Evolutionary conservation across 257 asterid species (phyloP).

Genomic region (Solanum verrucosum): DNA sequence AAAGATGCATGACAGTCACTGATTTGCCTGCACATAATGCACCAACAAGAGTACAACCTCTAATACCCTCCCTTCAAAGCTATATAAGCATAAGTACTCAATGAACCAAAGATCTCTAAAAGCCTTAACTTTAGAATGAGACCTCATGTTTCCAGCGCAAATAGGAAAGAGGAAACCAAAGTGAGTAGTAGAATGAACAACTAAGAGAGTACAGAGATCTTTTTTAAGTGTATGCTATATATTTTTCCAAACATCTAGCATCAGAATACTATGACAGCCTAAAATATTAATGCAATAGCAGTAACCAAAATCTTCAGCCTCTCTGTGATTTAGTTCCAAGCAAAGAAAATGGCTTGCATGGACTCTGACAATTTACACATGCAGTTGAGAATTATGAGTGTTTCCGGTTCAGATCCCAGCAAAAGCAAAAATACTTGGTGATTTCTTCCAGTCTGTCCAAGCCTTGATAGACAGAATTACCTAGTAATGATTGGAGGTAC

Average conservation of each 20-base stretch:
- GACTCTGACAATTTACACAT: neutral
- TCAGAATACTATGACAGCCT: neutral
- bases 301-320: neutral
- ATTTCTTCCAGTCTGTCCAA: neutral
- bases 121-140: neutral
- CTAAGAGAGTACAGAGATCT: neutral
- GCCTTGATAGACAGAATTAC: neutral
- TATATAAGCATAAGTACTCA: neutral
- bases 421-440: neutral
- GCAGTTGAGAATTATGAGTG: neutral
- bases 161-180: neutral
- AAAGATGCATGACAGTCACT: neutral
- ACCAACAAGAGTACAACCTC: neutral
- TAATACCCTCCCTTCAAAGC: neutral
- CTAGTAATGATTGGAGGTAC: neutral
- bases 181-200: neutral
- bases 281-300: neutral
- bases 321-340: neutral
- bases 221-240: neutral
- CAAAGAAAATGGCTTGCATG: neutral
- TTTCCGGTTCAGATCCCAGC: neutral
- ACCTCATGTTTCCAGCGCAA: neutral
- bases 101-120: neutral
- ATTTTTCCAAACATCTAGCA: neutral
- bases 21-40: neutral